Evolutionary conservation across 129 eudicot species (phyloP), one percentile per base, ranked within the genome.

Genomic region (Saussurea involucrata): DNA sequence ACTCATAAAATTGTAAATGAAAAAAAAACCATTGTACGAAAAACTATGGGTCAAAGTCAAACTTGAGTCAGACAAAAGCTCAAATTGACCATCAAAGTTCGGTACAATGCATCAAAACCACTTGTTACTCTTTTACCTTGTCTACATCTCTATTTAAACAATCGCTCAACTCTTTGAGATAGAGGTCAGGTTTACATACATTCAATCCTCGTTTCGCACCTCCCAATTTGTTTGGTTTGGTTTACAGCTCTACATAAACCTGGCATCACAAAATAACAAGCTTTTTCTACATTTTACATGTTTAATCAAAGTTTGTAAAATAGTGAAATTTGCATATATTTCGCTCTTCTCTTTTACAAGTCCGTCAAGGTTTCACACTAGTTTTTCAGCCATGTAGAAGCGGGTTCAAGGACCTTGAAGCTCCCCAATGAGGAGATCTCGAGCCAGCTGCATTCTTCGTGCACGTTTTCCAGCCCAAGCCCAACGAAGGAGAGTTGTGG

Each of bases 331-430:
- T 31, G 29, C 17, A 49, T 32, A 22, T 21, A 20, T n/a, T 22
- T 73, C 13, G 55, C 58, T 32, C 15, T 32, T 55, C 17, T 20
- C 53, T 20, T 53, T 68, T 33, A 20, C 49, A 24, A 20, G 74
- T 40, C 34, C 24, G 29, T 58, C 40, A 84, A 76, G 68, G 81
- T 76, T 74, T 60, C 57, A 71, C 98, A 92, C 64, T 92, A 92
- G 60, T 80, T 88, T 75, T 90, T 63, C 74, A 92, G 83, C 98
- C 98, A 92, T 29, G 42, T 80, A 68, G 90, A 84, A 81, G 98
- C 96, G 61, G 98, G 88, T 60, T 79, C 77, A 66, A 92, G 87
- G 57, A 92, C 83, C 49, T 46, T 83, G 84, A 68, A 88, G 90
- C 85, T 92, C 98, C 21, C 96, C 90, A 8, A 18, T 67, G 11